Evolutionary conservation across 2,329 filamentous ascomycete species (phyloP), one percentile per base, ranked within the genome.

Genomic region (Alternaria triticimaculans): DNA sequence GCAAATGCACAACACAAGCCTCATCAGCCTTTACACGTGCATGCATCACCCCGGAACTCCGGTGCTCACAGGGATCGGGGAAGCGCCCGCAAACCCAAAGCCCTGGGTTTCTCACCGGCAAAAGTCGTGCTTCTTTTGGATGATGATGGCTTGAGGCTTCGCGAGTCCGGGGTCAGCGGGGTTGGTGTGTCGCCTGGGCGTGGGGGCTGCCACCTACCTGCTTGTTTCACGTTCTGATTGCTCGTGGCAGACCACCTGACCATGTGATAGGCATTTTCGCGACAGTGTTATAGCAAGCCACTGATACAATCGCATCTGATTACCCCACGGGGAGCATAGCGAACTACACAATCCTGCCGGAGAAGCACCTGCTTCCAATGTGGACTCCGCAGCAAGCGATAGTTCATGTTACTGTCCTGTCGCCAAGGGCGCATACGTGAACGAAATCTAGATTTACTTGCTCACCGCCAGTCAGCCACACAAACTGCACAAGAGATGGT

Each of bases 21-120:
- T 58, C 56, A 60, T 60, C 51, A 59, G 37, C 44, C 45, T 37
- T 55, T 41, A 53, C 69, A 69, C 62, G 55, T 69, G 66, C 63
- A 67, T 63, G 53, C 45, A 33, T 60, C 56, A 58, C 50, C 53
- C 64, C 60, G 57, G 61, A 58, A 48, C 54, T 55, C 41, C 64
- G 60, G 64, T 61, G 62, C 64, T 51, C 53, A 62, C 64, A 67
- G 66, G 65, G 64, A 62, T 69, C 69, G 68, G 65, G 70, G 70
- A 69, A 65, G 64, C 61, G 55, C 62, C 59, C 68, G 63, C 70
- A 60, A 65, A 73, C 62, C 73, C 73, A 74, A 45, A 53, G 62
- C 58, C 25, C 54, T 55, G 73, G 73, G 65, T 54, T 57, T 18
- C 59, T 64, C 60, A 68, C 63, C 69, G 65, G 66, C 63, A 69